Conservation (phyloP, 1,139 yeast species). For the Suhomyces ambrosiae region DNA sequence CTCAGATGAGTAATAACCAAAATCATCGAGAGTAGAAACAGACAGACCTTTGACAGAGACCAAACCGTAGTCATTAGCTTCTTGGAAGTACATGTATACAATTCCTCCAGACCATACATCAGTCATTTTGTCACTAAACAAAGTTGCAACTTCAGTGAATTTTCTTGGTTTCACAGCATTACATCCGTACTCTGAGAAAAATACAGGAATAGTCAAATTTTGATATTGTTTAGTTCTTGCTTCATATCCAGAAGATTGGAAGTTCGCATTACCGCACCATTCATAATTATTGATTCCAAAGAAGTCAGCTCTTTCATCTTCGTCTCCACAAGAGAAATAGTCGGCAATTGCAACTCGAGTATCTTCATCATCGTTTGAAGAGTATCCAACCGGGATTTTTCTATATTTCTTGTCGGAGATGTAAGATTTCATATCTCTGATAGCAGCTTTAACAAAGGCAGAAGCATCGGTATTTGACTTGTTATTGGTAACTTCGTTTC, state of each 20-base stretch:
- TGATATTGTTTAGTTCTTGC: constrained; percentile 59
- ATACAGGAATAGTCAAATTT: constrained; percentile 73
- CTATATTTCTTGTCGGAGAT: constrained; percentile 66
- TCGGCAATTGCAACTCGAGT: constrained; percentile 77
- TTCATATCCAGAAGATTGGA: constrained; percentile 71
- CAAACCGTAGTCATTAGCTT: constrained; percentile 77
- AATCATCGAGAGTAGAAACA: constrained; percentile 48
- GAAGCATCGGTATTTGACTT: constrained; percentile 57
- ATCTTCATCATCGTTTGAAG: constrained; percentile 81
- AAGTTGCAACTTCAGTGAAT: constrained; percentile 63
- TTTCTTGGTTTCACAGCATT: constrained; percentile 64
- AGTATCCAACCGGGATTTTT: constrained; percentile 86
- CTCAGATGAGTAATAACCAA: constrained; percentile 57
- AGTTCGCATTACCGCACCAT: constrained; percentile 82
- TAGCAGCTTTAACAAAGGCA: constrained; percentile 88
- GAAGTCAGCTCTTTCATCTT: constrained; percentile 73
- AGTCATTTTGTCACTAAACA: constrained; percentile 44
- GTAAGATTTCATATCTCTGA: constrained; percentile 87
- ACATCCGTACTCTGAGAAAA: constrained; percentile 87
- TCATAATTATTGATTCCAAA: constrained; percentile 90
- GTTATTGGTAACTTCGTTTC: constrained; percentile 78
- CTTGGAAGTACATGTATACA: constrained; percentile 83
- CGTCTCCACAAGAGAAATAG: constrained; percentile 74
- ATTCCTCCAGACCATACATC: constrained; percentile 91
- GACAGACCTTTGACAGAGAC: constrained; percentile 52